phyloP scores from a whole-genome alignment of 2,329 filamentous ascomycete species.

The Aspergillus felis region DNA sequence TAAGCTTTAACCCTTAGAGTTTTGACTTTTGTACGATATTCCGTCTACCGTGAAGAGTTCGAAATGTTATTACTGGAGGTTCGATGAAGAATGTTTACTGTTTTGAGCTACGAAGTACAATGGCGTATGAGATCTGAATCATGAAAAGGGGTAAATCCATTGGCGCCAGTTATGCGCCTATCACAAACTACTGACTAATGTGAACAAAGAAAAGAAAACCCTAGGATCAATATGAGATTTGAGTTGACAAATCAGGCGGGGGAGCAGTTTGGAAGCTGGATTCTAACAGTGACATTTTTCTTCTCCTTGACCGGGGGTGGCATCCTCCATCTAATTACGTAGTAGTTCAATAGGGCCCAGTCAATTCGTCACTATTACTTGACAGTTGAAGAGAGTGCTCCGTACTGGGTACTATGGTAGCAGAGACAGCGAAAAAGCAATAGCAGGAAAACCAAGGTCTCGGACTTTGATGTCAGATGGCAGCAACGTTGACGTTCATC shows the following conservation, averaged over 20 bases:
- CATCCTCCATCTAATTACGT: too few relatives aligned
- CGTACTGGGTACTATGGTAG: not conserved
- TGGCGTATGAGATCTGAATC: not conserved
- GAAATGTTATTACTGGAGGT: not conserved
- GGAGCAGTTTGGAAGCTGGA: not conserved
- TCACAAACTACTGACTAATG: not conserved
- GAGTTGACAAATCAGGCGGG: not conserved
- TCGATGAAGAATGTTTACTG: not conserved
- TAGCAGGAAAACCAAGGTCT: not conserved
- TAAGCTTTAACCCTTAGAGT: not conserved
- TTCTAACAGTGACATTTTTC: not conserved
- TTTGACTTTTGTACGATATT: not conserved
- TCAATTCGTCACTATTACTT: not conserved
- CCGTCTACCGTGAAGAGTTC: not conserved
- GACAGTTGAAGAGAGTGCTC: not conserved
- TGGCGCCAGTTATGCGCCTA: not conserved
- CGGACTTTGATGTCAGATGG: not conserved
- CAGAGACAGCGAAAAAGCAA: too few relatives aligned
- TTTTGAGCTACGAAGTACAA: not conserved
- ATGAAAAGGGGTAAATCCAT: not conserved
- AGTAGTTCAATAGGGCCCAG: not conserved
- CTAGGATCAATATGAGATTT: not conserved
- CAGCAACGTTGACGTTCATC: not conserved
- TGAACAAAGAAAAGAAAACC: not conserved
- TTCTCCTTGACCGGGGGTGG: not conserved